Base-by-base conservation (phyloP, 140 eudicot genomes). In the Anethum foeniculum region DNA sequence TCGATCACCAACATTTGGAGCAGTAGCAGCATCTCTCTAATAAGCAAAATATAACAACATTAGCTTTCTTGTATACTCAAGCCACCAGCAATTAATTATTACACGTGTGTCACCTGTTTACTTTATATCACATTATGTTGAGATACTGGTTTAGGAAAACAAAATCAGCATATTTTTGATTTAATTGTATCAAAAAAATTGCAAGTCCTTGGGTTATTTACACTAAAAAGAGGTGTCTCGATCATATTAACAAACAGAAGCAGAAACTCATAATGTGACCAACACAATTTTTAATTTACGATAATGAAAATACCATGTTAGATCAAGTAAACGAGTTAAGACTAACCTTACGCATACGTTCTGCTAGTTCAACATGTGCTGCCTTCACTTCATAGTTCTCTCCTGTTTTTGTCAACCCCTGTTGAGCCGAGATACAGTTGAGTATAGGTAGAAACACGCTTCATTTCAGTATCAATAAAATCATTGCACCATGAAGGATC, bases 291-390 rank as follows among this genome's bases (percentile, higher is more conserved):
- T 54, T 38, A 36, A 2, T 56, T 32, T 4, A 39, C 47, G 56
- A 52, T 58, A 14, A 41, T 34, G 7, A 47, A 74, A 39, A 36
- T 38, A 8, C 56, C 30, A 56, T 41, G 54, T 25, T 34, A 25
- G 13, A 60, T 79, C 25, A 64, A 9, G 9, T 2, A 9, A 58
- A 39, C 14, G 74, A 76, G 82, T 10, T 41, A 43, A 32, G 67
- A 71, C 91, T 30, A 78, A 92, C 99, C 96, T 95, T 95, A 32
- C 97, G 93, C 99, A 95, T 95, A 38, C 99, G 92, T 80, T 95
- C 99, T 28, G 99, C 99, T 82, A 95, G 97, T 85, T 95, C 97
- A 82, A 92, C 97, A 84, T 95, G 99, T 87, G 99, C 99, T 73
- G 99, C 87, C 84, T 95, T 95, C 7, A 88, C 93, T 87, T 89